phyloP scores from a whole-genome alignment of 179 eudicot genomes.

The Pouteria campechiana region DNA sequence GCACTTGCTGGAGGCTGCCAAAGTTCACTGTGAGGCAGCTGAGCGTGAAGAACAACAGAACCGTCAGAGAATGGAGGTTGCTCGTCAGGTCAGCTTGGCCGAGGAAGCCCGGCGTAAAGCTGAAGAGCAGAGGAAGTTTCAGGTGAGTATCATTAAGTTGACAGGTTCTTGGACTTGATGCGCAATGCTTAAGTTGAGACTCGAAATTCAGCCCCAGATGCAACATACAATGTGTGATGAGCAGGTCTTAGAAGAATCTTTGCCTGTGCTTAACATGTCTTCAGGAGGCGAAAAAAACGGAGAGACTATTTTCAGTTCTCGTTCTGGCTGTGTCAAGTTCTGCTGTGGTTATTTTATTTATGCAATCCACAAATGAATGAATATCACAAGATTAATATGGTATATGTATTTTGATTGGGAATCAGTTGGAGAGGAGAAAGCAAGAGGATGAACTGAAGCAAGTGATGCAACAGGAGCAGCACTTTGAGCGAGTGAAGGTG shows the following conservation, averaged over 20 bases:
- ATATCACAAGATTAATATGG: too few species aligned
- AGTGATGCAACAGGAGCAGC: slow-evolving; percentile 75
- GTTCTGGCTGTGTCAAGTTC: not conserved
- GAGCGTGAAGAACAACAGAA: slow-evolving; percentile 86
- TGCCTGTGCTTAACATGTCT: too few species aligned
- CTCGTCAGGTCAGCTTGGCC: slow-evolving; percentile 82
- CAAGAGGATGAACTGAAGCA: slow-evolving; percentile 88
- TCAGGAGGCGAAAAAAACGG: too few species aligned
- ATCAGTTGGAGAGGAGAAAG: slow-evolving; percentile 90
- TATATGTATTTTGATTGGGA: slow-evolving; percentile 10
- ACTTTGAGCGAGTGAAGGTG: slow-evolving; percentile 84
- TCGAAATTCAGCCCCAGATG: too few species aligned
- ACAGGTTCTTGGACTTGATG: not conserved
- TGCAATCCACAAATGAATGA: too few species aligned
- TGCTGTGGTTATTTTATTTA: slow-evolving; percentile 7
- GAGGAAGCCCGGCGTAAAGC: slow-evolving; percentile 92
- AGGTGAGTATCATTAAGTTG: slow-evolving; percentile 31
- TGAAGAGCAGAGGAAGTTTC: slow-evolving; percentile 80
- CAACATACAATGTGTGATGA: too few species aligned
- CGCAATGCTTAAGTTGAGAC: too few species aligned
- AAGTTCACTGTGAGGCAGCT: slow-evolving; percentile 80
- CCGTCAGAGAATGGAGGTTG: slow-evolving; percentile 71
- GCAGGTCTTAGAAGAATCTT: too few species aligned
- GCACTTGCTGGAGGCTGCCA: slow-evolving; percentile 78
- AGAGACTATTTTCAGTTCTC: not conserved